Evolutionary conservation across 2,329 filamentous ascomycete genomes (phyloP), one percentile per base, ranked within the genome.

Genomic region (Sclerotinia spermophila): DNA sequence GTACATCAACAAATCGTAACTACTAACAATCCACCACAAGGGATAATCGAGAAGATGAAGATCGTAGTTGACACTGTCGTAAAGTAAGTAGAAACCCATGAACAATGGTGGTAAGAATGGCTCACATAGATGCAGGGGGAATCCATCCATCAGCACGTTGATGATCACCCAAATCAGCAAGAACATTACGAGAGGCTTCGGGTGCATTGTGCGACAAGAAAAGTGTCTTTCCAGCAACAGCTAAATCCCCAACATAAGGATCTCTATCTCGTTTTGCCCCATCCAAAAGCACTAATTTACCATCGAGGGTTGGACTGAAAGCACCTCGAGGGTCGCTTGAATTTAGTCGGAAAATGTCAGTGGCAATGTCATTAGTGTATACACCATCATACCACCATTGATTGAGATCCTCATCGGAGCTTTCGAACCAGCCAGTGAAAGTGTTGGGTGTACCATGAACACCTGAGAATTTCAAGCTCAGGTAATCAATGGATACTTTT

Each of bases 331-430:
- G 84, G 71, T 86, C 85, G 0, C 83, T 84, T 72, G 85, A 81
- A 72, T 86, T 84, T 27, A 76, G 78, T 0, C 78, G 77, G 75
- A 86, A 86, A 5, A 79, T 75, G 71, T 84, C 83, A 3, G 81
- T 85, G 62, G 81, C 80, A 71, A 85, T 79, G 72, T 86, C 85
- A 60, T 83, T 84, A 1, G 85, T 86, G 73, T 87, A 86, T 0
- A 84, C 83, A 6, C 81, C 83, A 72, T 86, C 84, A 72, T 82
- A 86, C 84, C 84, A 87, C 81, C 82, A 86, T 73, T 84, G 83
- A 27, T 83, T 85, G 11, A 86, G 74, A 24, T 82, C 73, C 6
- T 79, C 73, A 71, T 86, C 84, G 0, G 84, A 86, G 67, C 84
- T 86, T 74, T 86, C 83, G 67, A 86, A 86, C 80, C 81, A 84